Evolutionary conservation across 1,284 basidiomycete species (phyloP).

Genomic region (Puccinia triticina): DNA sequence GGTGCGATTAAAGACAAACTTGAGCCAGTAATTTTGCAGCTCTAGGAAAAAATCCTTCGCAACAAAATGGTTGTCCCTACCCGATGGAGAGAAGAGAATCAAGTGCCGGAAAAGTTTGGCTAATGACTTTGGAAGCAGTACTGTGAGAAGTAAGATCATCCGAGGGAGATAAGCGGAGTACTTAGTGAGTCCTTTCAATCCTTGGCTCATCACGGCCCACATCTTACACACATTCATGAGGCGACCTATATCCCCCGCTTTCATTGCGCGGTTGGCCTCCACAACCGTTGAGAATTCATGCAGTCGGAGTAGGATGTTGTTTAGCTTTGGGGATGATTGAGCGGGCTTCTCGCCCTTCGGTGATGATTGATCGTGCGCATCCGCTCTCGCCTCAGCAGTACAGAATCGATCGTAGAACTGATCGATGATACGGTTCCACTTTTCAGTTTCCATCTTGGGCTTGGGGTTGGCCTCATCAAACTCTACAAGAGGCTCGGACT

Average conservation of each 20-base stretch:
- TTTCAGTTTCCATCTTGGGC: neutral
- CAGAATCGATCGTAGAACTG: neutral
- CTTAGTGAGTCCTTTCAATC: neutral
- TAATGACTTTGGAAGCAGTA: neutral
- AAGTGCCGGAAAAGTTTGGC: slow-evolving; percentile 13
- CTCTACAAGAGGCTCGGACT: too few species aligned
- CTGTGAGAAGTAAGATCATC: neutral
- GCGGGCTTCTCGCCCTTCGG: neutral
- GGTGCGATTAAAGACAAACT: slow-evolving; percentile 29
- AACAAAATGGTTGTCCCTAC: slow-evolving; percentile 5
- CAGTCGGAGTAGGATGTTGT: slow-evolving; percentile 1
- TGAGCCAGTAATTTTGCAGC: slow-evolving; percentile 39
- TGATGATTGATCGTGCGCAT: neutral
- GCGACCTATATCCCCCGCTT: slow-evolving; percentile 25
- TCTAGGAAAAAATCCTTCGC: slow-evolving; percentile 35
- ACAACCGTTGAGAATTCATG: slow-evolving; percentile 22
- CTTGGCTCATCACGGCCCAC: slow-evolving; percentile 20
- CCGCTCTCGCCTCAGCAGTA: neutral
- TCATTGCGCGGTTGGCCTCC: slow-evolving; percentile 25
- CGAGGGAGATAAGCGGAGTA: slow-evolving; percentile 18
- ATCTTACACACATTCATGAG: slow-evolving; percentile 30
- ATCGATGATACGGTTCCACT: neutral
- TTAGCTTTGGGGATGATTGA: neutral
- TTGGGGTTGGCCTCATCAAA: neutral
- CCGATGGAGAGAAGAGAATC: slow-evolving; percentile 23